Evolutionary conservation across 352 stramenopile genomes (phyloP), one percentile per base, ranked within the genome.

Genomic region (Globisporangium iwayamae): DNA sequence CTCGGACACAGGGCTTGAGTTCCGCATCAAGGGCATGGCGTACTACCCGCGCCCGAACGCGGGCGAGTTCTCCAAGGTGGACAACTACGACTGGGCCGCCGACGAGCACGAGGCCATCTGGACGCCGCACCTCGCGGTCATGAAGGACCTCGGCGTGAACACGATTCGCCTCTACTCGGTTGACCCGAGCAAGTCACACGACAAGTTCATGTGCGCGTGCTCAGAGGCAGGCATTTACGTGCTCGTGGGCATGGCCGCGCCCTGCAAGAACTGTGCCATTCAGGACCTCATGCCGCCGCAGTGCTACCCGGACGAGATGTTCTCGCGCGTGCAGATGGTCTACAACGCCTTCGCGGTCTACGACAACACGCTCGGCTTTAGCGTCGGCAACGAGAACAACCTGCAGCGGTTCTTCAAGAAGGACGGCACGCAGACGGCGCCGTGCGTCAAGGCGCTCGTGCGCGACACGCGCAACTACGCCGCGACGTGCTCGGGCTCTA

Each of bases 191-290:
- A 68, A 80, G 59, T 72, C 74, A 38, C 83, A 93, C 63, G 80
- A 90, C 73, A 78, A 77, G 65, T 93, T 93, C 53, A 93, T 93
- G 84, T 91, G 81, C 61, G 79, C 76, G 54, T 65, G 76, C 53
- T 68, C 76, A 36, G 48, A 77, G 30, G 77, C 73, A 2, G 76
- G 76, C 46, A 83, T 85, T 56, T 85, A 85, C 70, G 76, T 79
- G 43, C 67, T 85, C 51, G 60, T 83, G 8, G 76, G 75, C 62
- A 80, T 85, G 71, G 68, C 73, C 28, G 76, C 76, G n/a, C 66
- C 74, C 50, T 69, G 77, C 56, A 55, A 78, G 56, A 68, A 72
- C 47, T 85, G 77, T 53, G 65, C 72, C 10, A 68, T 85, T 36
- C 51, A 64, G 8, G 73, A 85, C 48, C 50, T 50, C 4, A n/a